Evolutionary conservation across 2,329 filamentous ascomycete species (phyloP).

Genomic region (Penicillium sp.): DNA sequence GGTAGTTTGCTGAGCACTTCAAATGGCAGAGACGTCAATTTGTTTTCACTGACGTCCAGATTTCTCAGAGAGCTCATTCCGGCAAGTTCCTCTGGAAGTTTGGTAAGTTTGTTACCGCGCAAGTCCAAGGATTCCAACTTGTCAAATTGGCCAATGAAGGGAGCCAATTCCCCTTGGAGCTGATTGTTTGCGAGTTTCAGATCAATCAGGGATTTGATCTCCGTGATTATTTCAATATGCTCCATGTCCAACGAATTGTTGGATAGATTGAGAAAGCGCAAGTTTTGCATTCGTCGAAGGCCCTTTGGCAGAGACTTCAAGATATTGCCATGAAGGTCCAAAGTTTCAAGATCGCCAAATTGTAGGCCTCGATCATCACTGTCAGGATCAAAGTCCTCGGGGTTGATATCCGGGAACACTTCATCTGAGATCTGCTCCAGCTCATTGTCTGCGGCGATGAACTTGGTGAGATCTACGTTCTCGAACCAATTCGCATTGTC

Average conservation of each 20-base stretch:
- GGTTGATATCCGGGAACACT: conserved; percentile 73
- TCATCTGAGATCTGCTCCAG: conserved; percentile 71
- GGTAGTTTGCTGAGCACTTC: conserved; percentile 67
- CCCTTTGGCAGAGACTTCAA: conserved; percentile 74
- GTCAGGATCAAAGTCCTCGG: conserved; percentile 60
- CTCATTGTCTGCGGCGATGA: conserved; percentile 89
- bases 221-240: conserved; percentile 70
- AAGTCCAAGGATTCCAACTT: conserved; percentile 80
- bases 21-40: conserved; percentile 71
- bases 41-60: conserved; percentile 79
- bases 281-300: conserved; percentile 68
- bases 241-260: conserved; percentile 77
- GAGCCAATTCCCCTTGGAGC: conserved; percentile 67
- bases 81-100: conserved; percentile 68
- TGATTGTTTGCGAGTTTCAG: conserved; percentile 79
- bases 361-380: conserved; percentile 71
- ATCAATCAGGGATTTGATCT: conserved; percentile 73
- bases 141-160: conserved; percentile 63
- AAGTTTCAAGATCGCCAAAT: conserved; percentile 76
- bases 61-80: conserved; percentile 70
- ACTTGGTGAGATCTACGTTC: conserved; percentile 79
- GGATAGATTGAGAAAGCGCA: conserved; percentile 83
- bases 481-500: conserved; percentile 81
- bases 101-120: conserved; percentile 74
- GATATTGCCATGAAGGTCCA: conserved; percentile 86